phyloP scores from a whole-genome alignment of 441 rosid genomes.

The Pelargonium australe region DNA sequence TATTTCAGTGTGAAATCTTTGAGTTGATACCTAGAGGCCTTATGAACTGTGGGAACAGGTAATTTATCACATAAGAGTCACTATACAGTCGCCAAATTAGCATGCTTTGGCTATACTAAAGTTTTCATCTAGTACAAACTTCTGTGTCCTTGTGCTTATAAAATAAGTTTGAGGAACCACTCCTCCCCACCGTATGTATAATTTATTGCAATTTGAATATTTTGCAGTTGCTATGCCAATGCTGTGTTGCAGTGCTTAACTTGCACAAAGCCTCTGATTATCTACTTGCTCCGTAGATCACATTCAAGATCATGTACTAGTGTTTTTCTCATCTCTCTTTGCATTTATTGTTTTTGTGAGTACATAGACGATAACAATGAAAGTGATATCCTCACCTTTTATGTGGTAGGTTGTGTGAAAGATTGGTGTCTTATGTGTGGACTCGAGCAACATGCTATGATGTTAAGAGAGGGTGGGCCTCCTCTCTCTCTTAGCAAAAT shows the following conservation, averaged over 20 bases:
- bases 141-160: no score
- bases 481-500: slow-evolving; percentile 68
- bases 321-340: slow-evolving; percentile 14
- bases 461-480: slow-evolving; percentile 60
- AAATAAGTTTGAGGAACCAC: no score
- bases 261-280: slow-evolving; percentile 69
- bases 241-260: slow-evolving; percentile 83
- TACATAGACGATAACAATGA: not conserved
- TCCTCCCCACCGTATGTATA: not conserved
- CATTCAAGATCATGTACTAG: slow-evolving; percentile 74
- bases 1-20: slow-evolving; percentile 56
- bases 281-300: slow-evolving; percentile 58
- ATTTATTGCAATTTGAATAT: not conserved
- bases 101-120: no score
- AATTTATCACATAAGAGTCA: not conserved
- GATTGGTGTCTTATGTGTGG: slow-evolving; percentile 88
- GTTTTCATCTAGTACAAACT: no score
- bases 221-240: slow-evolving; percentile 85
- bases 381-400: not conserved
- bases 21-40: slow-evolving; percentile 71
- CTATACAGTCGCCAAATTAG: no score
- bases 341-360: slow-evolving; percentile 6
- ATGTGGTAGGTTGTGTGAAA: slow-evolving; percentile 48
- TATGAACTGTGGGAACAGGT: slow-evolving; percentile 84
- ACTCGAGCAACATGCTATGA: slow-evolving; percentile 68